Evolutionary conservation across 140 eudicot species (phyloP).

Genomic region (Cichorium intybus): DNA sequence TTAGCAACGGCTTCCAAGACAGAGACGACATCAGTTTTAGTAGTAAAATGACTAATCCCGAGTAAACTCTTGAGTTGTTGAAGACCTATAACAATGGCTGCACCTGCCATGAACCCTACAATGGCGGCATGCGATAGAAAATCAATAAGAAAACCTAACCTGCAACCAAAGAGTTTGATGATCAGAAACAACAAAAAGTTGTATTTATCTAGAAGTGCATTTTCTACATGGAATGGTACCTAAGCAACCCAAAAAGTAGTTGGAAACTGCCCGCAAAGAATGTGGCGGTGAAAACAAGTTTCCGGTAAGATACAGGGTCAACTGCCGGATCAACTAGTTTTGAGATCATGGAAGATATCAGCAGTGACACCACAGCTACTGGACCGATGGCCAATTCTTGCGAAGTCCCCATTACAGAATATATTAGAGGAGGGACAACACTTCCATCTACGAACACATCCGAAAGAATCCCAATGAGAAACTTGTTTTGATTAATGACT

Average conservation of each 20-base stretch:
- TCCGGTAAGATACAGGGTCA: slow-evolving; percentile 54
- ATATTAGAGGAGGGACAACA: slow-evolving; percentile 75
- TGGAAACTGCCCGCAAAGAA: slow-evolving; percentile 67
- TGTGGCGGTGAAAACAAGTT: slow-evolving; percentile 58
- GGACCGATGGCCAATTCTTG: slow-evolving; percentile 77
- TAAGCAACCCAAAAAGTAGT: slow-evolving; percentile 56
- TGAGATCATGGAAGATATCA: slow-evolving; percentile 46
- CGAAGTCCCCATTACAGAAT: slow-evolving; percentile 75
- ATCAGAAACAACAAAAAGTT: background rate
- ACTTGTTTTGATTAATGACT: no score
- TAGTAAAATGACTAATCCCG: slow-evolving; percentile 60
- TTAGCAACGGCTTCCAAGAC: slow-evolving; percentile 46
- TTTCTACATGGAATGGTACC: slow-evolving; percentile 27
- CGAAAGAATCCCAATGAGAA: background rate
- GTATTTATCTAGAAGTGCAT: background rate
- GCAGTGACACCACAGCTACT: slow-evolving; percentile 71
- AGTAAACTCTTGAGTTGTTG: slow-evolving; percentile 67
- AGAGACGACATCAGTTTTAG: slow-evolving; percentile 64
- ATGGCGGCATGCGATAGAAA: slow-evolving; percentile 80
- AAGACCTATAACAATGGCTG: slow-evolving; percentile 73
- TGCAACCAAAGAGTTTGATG: background rate
- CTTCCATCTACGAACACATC: slow-evolving; percentile 49
- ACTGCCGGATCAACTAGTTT: slow-evolving; percentile 52
- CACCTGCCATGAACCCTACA: slow-evolving; percentile 87
- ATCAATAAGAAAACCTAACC: slow-evolving; percentile 72